Evolutionary conservation across 164 flowering plant genomes (phyloP).

Genomic region (Saururus chinensis): DNA sequence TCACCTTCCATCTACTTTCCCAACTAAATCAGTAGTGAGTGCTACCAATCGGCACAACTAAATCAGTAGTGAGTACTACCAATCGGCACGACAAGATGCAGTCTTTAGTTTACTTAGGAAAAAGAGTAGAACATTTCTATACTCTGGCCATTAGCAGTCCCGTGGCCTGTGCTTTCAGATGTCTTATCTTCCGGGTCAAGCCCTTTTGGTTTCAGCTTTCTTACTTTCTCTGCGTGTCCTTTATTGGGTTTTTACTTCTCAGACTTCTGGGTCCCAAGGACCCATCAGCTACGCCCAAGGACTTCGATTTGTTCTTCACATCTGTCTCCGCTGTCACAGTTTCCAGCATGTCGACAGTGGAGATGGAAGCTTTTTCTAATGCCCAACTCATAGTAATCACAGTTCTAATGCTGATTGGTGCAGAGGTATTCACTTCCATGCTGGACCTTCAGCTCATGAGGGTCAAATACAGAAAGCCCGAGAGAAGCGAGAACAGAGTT

Average conservation of each 20-base stretch:
- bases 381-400: conserved; percentile 50
- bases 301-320: conserved; percentile 51
- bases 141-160: neutral
- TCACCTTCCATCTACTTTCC: no score
- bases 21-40: no score
- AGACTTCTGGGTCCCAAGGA: conserved; percentile 23
- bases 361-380: conserved; percentile 76
- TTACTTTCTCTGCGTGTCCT: conserved; percentile 33
- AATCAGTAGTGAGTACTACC: no score
- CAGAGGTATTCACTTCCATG: conserved; percentile 61
- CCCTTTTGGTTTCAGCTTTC: conserved; percentile 33
- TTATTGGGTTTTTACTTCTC: conserved; percentile 29
- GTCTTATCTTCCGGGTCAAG: conserved; percentile 9
- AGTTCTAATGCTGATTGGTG: conserved; percentile 55
- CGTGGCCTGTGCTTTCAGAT: neutral
- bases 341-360: conserved; percentile 68
- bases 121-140: neutral
- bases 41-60: no score
- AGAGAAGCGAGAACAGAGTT: neutral
- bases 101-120: neutral
- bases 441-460: conserved; percentile 25
- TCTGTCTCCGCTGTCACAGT: conserved; percentile 65
- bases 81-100: no score
- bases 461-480: conserved; percentile 9
- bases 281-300: conserved; percentile 9